Evolutionary conservation across 148 eudicot species (phyloP), one percentile per base, ranked within the genome.

Genomic region (Polygonum maritimum): DNA sequence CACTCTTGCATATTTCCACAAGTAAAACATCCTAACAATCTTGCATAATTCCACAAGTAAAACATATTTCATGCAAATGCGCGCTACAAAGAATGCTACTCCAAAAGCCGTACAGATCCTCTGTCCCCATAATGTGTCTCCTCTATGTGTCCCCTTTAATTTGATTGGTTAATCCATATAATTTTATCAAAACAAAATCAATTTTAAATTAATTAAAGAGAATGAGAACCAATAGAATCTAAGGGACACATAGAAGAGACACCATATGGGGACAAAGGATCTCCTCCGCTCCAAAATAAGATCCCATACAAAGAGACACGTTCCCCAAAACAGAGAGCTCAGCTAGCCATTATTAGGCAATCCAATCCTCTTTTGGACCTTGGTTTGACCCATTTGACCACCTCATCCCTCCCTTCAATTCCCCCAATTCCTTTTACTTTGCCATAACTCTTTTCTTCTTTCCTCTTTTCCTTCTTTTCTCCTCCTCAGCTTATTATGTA

Each of bases 271-370:
- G n/a, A n/a, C n/a, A n/a, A n/a, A n/a, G n/a, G n/a, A n/a, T n/a
- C n/a, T n/a, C n/a, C n/a, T n/a, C 6, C 36, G 36, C 7, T 35
- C 44, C 41, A 65, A 35, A 35, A 65, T 13, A 60, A 60, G 36
- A 31, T 60, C 71, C 15, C 44, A 35, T 67, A 67, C n/a, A 69
- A 5, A 75, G 13, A 33, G 35, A 80, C 83, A 76, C 85, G 86
- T 77, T 83, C 80, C 77, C 85, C 83, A 74, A 89, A 88, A 88
- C 78, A 89, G 90, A 86, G 92, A 87, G 87, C 31, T 26, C 90
- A 87, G 87, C 31, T 26, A 26, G 31, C 31, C 31, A 26, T 26
- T 26, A 26, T 26, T 26, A 26, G 31, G 54, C 82, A 84, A 80
- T 91, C 88, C 82, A 78, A 85, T 79, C 79, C 82, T 54, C 86